Evolutionary conservation across 2,329 filamentous ascomycete species (phyloP).

Genomic region (Aspergillus persii): DNA sequence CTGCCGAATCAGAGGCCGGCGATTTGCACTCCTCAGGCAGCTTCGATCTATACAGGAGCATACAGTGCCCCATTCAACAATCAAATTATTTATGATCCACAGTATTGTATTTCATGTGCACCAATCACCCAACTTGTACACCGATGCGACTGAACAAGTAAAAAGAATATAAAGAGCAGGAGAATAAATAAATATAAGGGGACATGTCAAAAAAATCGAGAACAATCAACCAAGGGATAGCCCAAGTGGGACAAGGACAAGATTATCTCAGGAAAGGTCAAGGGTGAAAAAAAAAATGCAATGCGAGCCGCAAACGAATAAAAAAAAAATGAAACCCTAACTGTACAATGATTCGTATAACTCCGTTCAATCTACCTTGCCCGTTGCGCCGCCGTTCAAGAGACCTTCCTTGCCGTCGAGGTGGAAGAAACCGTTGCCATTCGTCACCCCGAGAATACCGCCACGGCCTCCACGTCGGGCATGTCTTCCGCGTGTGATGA

Average conservation of each 20-base stretch:
- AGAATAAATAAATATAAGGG: background rate
- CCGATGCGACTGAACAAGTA: background rate
- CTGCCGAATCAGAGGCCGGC: slow-evolving; percentile 17
- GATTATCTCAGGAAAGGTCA: background rate
- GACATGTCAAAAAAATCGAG: background rate
- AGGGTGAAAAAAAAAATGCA: too few species aligned
- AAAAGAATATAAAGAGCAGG: background rate
- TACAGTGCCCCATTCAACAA: background rate
- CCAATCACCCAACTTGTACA: background rate
- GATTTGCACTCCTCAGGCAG: slow-evolving; percentile 11
- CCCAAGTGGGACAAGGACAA: background rate
- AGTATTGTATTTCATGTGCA: background rate
- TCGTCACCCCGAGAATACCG: slow-evolving; percentile 36
- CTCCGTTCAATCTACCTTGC: slow-evolving; percentile 46
- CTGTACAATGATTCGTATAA: slow-evolving; percentile 31
- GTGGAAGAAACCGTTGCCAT: slow-evolving; percentile 43
- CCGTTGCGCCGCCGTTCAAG: slow-evolving; percentile 41
- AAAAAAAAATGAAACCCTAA: slow-evolving; percentile 22
- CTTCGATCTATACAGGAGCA: background rate
- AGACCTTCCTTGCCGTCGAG: slow-evolving; percentile 50
- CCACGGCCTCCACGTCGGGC: slow-evolving; percentile 30
- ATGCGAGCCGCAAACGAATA: slow-evolving; percentile 10
- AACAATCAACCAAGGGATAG: slow-evolving; percentile 11
- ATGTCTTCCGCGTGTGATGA: slow-evolving; percentile 34
- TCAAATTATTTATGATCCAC: background rate